A percentile compares a stretch with the other conserved stretches of the same genome.
Evolutionary conservation across 148 eudicot species (phyloP).

Genomic region (Simmondsia chinensis): DNA sequence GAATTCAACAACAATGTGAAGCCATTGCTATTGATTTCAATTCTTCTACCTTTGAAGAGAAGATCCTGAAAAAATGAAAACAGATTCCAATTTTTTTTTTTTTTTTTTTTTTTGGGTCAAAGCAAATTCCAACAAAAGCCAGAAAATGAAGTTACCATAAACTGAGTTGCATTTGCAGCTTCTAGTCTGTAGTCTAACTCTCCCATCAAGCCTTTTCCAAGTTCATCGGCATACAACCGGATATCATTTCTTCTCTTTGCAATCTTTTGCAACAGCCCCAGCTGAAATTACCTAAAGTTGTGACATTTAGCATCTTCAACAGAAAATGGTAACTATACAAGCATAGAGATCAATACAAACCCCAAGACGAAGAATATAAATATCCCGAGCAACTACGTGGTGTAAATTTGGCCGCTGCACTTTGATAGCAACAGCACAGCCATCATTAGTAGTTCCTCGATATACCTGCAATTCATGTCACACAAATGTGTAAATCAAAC

Average conservation of each 20-base stretch:
- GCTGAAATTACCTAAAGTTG: conserved; percentile 56
- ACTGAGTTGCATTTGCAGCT: conserved; percentile 75
- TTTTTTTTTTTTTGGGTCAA: neutral
- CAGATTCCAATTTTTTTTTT: too few species aligned
- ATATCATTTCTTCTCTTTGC: conserved; percentile 75
- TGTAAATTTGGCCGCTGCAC: conserved; percentile 90
- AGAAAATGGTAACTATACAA: conserved; percentile 1
- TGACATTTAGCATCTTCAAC: conserved; percentile 19
- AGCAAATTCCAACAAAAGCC: neutral
- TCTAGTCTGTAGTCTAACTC: conserved; percentile 93
- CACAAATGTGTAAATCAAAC: neutral
- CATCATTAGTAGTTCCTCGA: conserved; percentile 64
- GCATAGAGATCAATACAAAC: conserved; percentile 40
- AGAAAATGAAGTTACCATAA: conserved; percentile 42
- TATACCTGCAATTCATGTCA: conserved; percentile 50
- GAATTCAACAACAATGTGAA: too few species aligned
- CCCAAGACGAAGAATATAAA: conserved; percentile 91
- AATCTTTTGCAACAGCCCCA: conserved; percentile 64
- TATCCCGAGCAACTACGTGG: conserved; percentile 79
- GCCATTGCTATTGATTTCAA: too few species aligned
- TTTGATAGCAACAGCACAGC: conserved; percentile 81
- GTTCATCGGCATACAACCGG: conserved; percentile 92
- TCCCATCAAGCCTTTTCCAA: conserved; percentile 91
- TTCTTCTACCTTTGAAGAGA: too few species aligned
- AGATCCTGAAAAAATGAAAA: too few species aligned